Evolutionary conservation across 2,329 filamentous ascomycete genomes (phyloP).

Genomic region (Beauveria medogensis): DNA sequence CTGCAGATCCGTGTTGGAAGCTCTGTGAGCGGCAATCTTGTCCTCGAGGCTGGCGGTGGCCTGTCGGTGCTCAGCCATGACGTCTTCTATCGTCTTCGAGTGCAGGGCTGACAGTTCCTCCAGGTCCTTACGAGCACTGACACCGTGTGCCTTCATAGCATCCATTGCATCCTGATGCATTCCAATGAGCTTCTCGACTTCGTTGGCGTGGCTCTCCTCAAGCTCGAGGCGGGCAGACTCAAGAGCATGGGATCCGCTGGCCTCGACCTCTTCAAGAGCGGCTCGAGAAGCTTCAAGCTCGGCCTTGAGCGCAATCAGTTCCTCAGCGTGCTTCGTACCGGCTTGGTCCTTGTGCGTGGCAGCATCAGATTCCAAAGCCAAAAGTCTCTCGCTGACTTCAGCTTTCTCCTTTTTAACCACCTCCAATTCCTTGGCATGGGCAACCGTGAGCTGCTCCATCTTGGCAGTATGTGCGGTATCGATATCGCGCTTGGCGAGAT

Average conservation of each 20-base stretch:
- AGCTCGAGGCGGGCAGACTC: conserved; percentile 38
- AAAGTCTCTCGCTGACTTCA: conserved; percentile 24
- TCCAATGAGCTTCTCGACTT: conserved; percentile 39
- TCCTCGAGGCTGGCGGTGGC: conserved; percentile 27
- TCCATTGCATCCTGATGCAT: conserved; percentile 35
- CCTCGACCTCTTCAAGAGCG: conserved; percentile 39
- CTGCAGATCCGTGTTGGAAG: conserved; percentile 28
- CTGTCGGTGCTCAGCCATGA: conserved; percentile 31
- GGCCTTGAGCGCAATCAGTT: conserved; percentile 27
- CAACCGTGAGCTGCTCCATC: neutral
- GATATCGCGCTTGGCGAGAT: neutral
- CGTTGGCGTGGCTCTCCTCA: conserved; percentile 35
- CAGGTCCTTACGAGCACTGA: conserved; percentile 33
- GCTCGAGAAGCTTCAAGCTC: conserved; percentile 31
- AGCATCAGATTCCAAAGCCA: conserved; percentile 16
- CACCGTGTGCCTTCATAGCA: conserved; percentile 30
- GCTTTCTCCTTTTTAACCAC: conserved; percentile 18
- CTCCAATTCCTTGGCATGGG: conserved; percentile 26
- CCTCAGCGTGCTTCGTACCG: conserved; percentile 24
- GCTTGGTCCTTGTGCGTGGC: conserved; percentile 20
- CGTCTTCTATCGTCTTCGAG: conserved; percentile 29
- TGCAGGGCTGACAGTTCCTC: conserved; percentile 32
- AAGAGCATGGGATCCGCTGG: conserved; percentile 35
- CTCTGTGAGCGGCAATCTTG: conserved; percentile 27
- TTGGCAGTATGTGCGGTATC: neutral